Percentiles rank a stretch among this genome's conserved stretches.
Conservation (phyloP, 768 basidiomycete genomes). For the Termitomyces sp. region DNA sequence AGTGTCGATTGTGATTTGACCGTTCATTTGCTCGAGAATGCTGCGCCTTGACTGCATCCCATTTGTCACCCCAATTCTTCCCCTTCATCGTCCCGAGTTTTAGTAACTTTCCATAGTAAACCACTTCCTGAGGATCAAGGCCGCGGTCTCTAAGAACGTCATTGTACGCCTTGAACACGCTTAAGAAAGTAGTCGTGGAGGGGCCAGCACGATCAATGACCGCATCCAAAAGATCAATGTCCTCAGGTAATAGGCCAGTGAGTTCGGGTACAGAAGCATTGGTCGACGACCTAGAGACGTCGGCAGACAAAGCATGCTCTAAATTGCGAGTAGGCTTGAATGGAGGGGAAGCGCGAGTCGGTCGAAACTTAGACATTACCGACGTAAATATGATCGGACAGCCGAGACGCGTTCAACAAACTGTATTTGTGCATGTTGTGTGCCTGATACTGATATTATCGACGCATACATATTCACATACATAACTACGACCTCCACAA, state of each 20-base stretch:
- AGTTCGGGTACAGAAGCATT: slow-evolving; percentile 41
- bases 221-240: slow-evolving; percentile 69
- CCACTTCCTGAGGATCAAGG: slow-evolving; percentile 73
- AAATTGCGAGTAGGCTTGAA: slow-evolving; percentile 22
- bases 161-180: slow-evolving; percentile 83
- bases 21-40: slow-evolving; percentile 27
- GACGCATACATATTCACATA: not conserved
- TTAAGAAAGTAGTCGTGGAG: slow-evolving; percentile 68
- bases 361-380: slow-evolving; percentile 40
- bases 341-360: slow-evolving; percentile 43
- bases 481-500: slow-evolving; percentile 8
- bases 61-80: slow-evolving; percentile 76
- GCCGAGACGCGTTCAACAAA: slow-evolving; percentile 6
- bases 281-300: slow-evolving; percentile 35
- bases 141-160: slow-evolving; percentile 69
- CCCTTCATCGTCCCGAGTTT: slow-evolving; percentile 82
- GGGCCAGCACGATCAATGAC: slow-evolving; percentile 66
- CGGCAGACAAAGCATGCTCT: slow-evolving; percentile 16
- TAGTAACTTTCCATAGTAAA: slow-evolving; percentile 76
- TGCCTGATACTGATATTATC: not conserved
- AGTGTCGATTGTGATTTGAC: not conserved
- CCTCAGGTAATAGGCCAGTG: slow-evolving; percentile 41
- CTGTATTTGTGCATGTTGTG: slow-evolving; percentile 9
- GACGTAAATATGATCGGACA: not conserved
- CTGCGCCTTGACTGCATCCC: slow-evolving; percentile 63